Conservation (phyloP, 495 filamentous ascomycete species). For the Aspergillus haitiensis region DNA sequence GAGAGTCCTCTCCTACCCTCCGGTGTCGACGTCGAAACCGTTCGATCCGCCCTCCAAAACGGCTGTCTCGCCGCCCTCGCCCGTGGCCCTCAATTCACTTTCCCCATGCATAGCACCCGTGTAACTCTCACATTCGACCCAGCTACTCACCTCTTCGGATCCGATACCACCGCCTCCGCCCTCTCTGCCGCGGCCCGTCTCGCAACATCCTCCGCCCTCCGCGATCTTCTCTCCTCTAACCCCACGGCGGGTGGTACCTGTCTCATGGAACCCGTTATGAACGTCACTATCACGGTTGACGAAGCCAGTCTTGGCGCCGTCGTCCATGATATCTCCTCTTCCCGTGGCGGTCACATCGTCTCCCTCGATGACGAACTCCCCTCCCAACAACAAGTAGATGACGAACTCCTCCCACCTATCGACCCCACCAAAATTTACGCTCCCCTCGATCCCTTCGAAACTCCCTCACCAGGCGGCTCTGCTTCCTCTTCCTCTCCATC, state of each 20-base stretch:
- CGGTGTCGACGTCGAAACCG: constrained; percentile 53
- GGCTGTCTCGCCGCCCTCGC: constrained; percentile 83
- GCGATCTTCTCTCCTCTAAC: constrained; percentile 37
- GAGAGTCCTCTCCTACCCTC: constrained; percentile 53
- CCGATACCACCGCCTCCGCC: constrained; percentile 68
- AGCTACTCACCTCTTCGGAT: constrained; percentile 61
- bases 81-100: constrained; percentile 74
- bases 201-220: constrained; percentile 67
- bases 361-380: constrained; percentile 68
- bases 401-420: constrained; percentile 41
- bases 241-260: constrained; percentile 43
- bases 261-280: constrained; percentile 92
- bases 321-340: constrained; percentile 84
- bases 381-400: constrained; percentile 27
- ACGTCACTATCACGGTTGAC: constrained; percentile 77
- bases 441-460: constrained; percentile 80
- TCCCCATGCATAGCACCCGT: constrained; percentile 69
- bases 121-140: constrained; percentile 70
- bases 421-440: constrained; percentile 74
- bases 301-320: constrained; percentile 79
- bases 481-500: constrained; percentile 9
- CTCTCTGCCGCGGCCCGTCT: constrained; percentile 74
- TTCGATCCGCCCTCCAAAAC: constrained; percentile 68
- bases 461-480: constrained; percentile 30
- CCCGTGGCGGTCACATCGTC: constrained; percentile 79